These are phyloP conservation scores for Botrytis pseudocinerea DNA, from an alignment of 2,329 filamentous ascomycete species.

Conservation along the genomic window DNA sequence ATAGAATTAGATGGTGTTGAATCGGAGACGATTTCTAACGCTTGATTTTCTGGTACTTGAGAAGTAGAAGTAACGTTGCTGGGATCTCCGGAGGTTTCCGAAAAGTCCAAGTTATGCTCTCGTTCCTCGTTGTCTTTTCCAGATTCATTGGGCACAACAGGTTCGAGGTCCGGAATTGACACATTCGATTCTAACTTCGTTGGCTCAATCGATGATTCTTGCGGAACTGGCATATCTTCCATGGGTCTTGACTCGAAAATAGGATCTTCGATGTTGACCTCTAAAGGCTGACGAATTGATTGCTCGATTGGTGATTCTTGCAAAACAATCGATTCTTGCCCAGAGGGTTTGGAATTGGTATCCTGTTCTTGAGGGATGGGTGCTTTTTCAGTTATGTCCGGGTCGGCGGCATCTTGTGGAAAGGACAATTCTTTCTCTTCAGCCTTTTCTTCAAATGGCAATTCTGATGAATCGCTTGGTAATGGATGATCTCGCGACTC, in stretches of 20 bases:
- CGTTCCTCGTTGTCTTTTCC: background rate
- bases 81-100: background rate
- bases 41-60: slow-evolving; percentile 3
- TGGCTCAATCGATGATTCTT: background rate
- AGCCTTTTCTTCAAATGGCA: background rate
- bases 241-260: background rate
- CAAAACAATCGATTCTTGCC: background rate
- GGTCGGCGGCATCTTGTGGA: background rate
- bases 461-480: background rate
- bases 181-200: background rate
- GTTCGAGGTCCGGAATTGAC: background rate
- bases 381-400: background rate
- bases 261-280: background rate
- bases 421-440: background rate
- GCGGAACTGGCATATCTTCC: background rate
- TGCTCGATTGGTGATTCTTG: background rate
- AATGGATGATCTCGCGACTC: background rate
- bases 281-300: background rate
- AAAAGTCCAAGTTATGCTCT: background rate
- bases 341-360: background rate
- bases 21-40: background rate
- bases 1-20: background rate
- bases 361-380: background rate
- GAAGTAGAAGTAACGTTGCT: background rate
- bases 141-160: background rate